These are phyloP conservation scores for Jaenimonas drosophilae DNA, from an alignment of 208 protist species.

Conservation along the genomic window DNA sequence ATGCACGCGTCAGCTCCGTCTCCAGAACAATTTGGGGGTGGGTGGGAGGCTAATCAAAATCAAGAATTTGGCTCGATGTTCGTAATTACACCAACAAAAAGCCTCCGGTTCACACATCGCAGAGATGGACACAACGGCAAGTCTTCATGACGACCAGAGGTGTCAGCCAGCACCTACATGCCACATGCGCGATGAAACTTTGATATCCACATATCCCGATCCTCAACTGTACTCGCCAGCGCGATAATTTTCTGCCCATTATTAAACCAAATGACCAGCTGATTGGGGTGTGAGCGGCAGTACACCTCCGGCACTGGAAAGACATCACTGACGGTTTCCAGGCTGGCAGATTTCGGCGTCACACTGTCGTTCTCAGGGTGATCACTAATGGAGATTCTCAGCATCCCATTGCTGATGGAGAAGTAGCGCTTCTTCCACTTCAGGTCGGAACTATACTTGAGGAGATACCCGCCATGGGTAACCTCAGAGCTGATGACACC, in stretches of 20 bases:
- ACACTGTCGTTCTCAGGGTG: conserved; percentile 65
- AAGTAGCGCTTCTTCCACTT: conserved; percentile 87
- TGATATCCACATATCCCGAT: conserved; percentile 77
- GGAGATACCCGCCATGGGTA: conserved; percentile 60
- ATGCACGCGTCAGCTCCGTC: too few relatives aligned
- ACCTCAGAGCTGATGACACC: conserved; percentile 45
- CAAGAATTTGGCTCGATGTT: too few relatives aligned
- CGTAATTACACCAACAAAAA: too few relatives aligned
- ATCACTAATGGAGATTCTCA: conserved; percentile 72
- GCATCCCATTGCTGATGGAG: conserved; percentile 44
- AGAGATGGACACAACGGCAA: not conserved
- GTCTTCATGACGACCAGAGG: not conserved
- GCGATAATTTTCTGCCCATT: conserved; percentile 87
- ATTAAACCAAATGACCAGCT: conserved; percentile 84
- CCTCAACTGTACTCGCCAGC: conserved; percentile 50
- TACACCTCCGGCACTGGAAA: conserved; percentile 82
- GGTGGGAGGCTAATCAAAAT: too few relatives aligned
- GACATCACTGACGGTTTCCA: conserved; percentile 72
- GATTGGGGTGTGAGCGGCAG: conserved; percentile 73
- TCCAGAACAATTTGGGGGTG: too few relatives aligned
- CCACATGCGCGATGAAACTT: conserved; percentile 75
- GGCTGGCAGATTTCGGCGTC: conserved; percentile 53
- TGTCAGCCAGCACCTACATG: conserved; percentile 26
- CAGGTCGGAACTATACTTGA: conserved; percentile 79
- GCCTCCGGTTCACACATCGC: not conserved